These are phyloP conservation scores for Cantharellus cinnabarinus DNA, from an alignment of 768 basidiomycete genomes.

Conservation along the genomic window DNA sequence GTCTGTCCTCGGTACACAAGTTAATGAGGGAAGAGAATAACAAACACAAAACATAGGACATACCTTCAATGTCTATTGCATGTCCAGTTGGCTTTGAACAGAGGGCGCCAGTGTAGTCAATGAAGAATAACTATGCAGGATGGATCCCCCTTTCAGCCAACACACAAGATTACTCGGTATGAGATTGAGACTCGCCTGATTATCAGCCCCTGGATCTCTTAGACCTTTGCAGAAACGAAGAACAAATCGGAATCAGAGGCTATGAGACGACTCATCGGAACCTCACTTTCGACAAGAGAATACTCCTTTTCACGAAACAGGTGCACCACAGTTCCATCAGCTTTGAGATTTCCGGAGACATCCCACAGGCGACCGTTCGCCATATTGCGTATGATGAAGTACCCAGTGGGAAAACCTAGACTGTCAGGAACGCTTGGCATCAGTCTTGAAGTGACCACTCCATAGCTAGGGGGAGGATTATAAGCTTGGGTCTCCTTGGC, in stretches of 20 bases:
- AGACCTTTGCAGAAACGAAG: slow-evolving; percentile 25
- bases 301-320: slow-evolving; percentile 57
- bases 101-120: slow-evolving; percentile 54
- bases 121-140: slow-evolving; percentile 49
- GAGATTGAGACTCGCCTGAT: slow-evolving; percentile 31
- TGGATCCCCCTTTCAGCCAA: background rate
- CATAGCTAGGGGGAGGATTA: too few relatives aligned
- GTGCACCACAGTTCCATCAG: slow-evolving; percentile 41
- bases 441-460: background rate
- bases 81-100: slow-evolving; percentile 66
- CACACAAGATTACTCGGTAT: background rate
- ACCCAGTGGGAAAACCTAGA: slow-evolving; percentile 1
- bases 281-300: slow-evolving; percentile 54
- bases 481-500: too few relatives aligned
- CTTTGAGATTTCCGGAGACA: slow-evolving; percentile 29
- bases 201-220: slow-evolving; percentile 45
- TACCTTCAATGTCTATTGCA: slow-evolving; percentile 64
- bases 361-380: slow-evolving; percentile 37
- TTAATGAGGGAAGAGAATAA: too few relatives aligned
- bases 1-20: slow-evolving; percentile 14
- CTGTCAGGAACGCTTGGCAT: background rate
- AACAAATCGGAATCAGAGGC: background rate
- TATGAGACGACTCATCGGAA: background rate
- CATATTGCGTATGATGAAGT: slow-evolving; percentile 36
- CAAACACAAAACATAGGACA: too few relatives aligned